phyloP scores from a whole-genome alignment of 306 rosid species.

The Cyamopsis tetragonoloba region DNA sequence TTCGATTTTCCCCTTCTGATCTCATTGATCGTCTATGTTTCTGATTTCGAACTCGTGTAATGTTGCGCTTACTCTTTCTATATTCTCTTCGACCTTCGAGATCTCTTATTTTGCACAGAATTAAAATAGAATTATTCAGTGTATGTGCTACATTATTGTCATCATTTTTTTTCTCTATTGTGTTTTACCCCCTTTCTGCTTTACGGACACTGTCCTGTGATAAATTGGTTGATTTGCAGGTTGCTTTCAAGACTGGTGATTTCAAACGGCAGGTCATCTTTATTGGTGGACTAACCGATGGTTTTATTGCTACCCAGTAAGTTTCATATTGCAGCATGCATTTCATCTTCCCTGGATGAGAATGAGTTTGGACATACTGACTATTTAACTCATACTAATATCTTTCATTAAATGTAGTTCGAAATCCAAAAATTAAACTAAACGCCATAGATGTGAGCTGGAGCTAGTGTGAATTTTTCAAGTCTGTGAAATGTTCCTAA shows the following conservation, averaged over 20 bases:
- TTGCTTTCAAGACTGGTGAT: constrained; percentile 93
- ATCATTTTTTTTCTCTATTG: neutral
- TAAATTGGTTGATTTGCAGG: constrained; percentile 44
- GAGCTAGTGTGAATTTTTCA: neutral
- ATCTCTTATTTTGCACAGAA: constrained; percentile 1
- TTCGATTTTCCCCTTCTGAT: neutral
- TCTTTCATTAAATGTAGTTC: neutral
- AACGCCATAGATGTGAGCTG: neutral
- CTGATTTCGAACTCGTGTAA: neutral
- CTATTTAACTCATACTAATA: neutral
- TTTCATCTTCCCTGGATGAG: neutral
- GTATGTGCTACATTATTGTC: neutral
- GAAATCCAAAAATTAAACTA: neutral
- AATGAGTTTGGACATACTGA: constrained; percentile 9
- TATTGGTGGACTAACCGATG: constrained; percentile 94
- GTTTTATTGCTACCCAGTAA: constrained; percentile 87
- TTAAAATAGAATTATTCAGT: neutral
- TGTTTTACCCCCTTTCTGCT: neutral
- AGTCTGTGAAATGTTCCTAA: neutral
- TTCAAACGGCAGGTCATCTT: constrained; percentile 83
- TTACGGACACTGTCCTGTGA: neutral
- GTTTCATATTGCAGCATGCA: constrained; percentile 14
- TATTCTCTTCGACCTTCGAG: constrained; percentile 18
- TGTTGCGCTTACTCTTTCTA: constrained; percentile 5
- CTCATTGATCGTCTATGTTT: neutral